A percentile compares a stretch with the other conserved stretches of the same genome.
Conservation (phyloP, 2,329 filamentous ascomycete genomes). For the Colletotrichum echinochloae region DNA sequence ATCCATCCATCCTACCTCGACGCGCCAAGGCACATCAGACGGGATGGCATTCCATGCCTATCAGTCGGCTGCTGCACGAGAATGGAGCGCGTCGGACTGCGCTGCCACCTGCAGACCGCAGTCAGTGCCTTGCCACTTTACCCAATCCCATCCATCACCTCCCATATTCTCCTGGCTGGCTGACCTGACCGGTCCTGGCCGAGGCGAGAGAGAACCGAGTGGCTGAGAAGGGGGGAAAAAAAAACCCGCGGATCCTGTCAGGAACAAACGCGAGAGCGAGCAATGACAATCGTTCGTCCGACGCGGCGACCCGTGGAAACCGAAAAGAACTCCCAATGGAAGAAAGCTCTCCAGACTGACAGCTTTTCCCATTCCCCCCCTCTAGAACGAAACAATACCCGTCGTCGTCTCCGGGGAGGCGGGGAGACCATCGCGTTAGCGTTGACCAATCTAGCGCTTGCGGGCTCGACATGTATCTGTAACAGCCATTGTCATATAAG, state of each 20-base stretch:
- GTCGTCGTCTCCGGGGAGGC: not conserved
- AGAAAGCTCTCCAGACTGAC: not conserved
- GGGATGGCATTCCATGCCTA: conserved; percentile 11
- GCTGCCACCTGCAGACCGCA: conserved; percentile 14
- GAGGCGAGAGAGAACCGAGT: conserved; percentile 20
- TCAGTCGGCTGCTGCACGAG: conserved; percentile 23
- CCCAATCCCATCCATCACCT: conserved; percentile 7
- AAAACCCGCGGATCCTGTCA: conserved; percentile 28
- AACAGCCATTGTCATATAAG: conserved; percentile 5
- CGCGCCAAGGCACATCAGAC: conserved; percentile 21
- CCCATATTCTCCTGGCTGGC: conserved; percentile 2
- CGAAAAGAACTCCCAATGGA: not conserved
- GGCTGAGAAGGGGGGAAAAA: too few species aligned
- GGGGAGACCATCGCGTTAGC: not conserved
- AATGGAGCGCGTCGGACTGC: conserved; percentile 9
- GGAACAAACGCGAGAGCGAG: conserved; percentile 18
- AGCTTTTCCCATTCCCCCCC: conserved; percentile 5
- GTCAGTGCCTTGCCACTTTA: conserved; percentile 1
- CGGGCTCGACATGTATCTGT: conserved; percentile 19
- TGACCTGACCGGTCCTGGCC: conserved; percentile 20
- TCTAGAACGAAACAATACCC: not conserved
- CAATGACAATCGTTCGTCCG: conserved; percentile 15
- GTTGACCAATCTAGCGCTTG: conserved; percentile 13
- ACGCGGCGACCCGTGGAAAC: conserved; percentile 13
- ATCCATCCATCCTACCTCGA: not conserved